A percentile compares a stretch with the other conserved stretches of the same genome.
Evolutionary conservation across 2,329 filamentous ascomycete species (phyloP).

Genomic region (Zelopaecilomyces penicillatus): DNA sequence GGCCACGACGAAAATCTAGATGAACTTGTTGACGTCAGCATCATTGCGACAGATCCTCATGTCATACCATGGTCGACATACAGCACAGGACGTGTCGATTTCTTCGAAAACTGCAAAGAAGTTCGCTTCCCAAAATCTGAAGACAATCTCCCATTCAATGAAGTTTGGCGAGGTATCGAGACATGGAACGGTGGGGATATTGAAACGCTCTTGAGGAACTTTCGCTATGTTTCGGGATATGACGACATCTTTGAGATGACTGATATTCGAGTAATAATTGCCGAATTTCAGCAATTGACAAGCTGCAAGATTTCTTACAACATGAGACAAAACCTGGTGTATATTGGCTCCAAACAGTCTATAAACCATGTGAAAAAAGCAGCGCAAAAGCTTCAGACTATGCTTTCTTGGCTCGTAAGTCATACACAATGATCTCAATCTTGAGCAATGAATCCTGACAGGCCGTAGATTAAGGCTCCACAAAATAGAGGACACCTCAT

Average conservation of each 20-base stretch:
- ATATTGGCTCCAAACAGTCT: slow-evolving; percentile 17
- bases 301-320: slow-evolving; percentile 20
- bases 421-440: background rate
- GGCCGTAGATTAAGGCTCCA: slow-evolving; percentile 8
- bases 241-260: background rate
- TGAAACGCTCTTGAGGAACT: slow-evolving; percentile 12
- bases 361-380: slow-evolving; percentile 8
- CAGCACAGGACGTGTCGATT: background rate
- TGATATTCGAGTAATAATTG: background rate
- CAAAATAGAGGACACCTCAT: slow-evolving; percentile 15
- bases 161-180: slow-evolving; percentile 19
- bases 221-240: slow-evolving; percentile 9
- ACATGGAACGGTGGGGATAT: slow-evolving; percentile 2
- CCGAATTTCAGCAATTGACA: slow-evolving; percentile 10
- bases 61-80: slow-evolving; percentile 17
- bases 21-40: slow-evolving; percentile 7
- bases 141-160: slow-evolving; percentile 10
- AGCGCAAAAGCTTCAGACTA: slow-evolving; percentile 7
- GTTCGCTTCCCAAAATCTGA: slow-evolving; percentile 17
- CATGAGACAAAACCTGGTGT: slow-evolving; percentile 17
- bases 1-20: background rate
- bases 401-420: slow-evolving; percentile 5
- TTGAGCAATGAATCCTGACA: background rate
- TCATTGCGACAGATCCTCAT: slow-evolving; percentile 11
- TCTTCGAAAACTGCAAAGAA: slow-evolving; percentile 9